phyloP scores from a whole-genome alignment of 768 basidiomycete species.

The Naganishia friedmannii region DNA sequence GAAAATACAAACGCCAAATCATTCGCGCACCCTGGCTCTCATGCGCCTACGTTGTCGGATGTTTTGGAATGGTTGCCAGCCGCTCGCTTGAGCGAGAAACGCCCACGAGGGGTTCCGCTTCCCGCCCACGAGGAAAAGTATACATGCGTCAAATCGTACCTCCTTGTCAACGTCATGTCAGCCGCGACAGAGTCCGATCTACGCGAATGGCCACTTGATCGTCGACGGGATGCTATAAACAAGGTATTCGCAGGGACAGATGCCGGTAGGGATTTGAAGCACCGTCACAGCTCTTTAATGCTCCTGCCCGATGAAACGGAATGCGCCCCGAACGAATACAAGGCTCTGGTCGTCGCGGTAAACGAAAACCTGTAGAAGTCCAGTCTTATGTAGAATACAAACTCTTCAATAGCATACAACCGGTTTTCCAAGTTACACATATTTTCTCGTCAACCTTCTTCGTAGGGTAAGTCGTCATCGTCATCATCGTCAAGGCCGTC shows the following conservation, averaged over 20 bases:
- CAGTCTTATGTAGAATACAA: no score
- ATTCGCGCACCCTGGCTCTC: neutral
- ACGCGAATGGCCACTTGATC: neutral
- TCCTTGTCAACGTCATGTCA: neutral
- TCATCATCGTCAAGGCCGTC: conserved; percentile 23
- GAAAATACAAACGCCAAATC: neutral
- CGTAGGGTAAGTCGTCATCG: conserved; percentile 22
- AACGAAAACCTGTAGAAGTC: neutral
- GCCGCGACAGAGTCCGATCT: neutral
- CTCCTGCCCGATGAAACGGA: neutral
- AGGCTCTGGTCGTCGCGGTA: conserved; percentile 5
- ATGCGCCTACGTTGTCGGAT: neutral
- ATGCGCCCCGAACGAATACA: neutral
- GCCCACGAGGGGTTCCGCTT: neutral
- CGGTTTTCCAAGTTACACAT: no score
- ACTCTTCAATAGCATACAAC: no score
- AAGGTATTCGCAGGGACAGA: neutral
- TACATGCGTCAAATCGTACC: conserved; percentile 10
- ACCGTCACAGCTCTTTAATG: neutral
- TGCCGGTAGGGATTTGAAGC: neutral
- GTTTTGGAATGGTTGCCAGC: conserved; percentile 7
- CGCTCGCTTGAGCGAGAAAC: neutral
- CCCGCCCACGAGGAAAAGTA: conserved; percentile 2
- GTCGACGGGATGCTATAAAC: neutral
- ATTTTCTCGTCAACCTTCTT: neutral